Base-by-base conservation (phyloP, 805 yeast genomes). In the Ogataea henricii region DNA sequence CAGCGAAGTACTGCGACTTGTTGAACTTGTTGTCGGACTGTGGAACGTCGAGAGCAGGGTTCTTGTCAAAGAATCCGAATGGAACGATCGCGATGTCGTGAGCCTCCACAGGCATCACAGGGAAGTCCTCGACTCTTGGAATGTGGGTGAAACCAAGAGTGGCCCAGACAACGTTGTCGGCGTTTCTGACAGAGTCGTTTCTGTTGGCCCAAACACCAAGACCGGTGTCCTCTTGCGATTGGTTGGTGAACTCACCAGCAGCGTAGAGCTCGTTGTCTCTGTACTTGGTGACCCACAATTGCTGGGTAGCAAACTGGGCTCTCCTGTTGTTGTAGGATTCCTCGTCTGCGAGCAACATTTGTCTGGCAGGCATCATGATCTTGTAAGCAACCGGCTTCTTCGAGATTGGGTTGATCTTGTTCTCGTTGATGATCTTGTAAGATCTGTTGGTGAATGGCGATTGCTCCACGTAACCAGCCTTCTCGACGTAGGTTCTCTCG, bases 201-300 rank as follows among this genome's bases (percentile, higher is more conserved):
- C 86, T 85, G 60, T 83, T 76, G 32, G 87, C 87, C 85, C 90
- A 87, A 36, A 66, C 73, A 30, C 81, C 83, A 45, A 87, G 64
- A 63, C 94, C 95, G 21, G 86, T 78, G 65, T 86, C 94, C 3
- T 39, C 60, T 48, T 77, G 76, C 13, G 91, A 85, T 70, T 87
- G 95, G 68, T 87, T 87, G 52, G 95, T 87, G 74, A 87, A 86
- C 64, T 85, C 91, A 66, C 95, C 95, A 49, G 90, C 91, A 43
- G 91, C 89, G 55, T 74, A 87, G 58, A 85, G 67, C 68, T 85
- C 81, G 62, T 83, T 76, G 63, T 87, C 94, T 52, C 72, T 71
- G 70, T 85, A 83, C 66, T 85, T 86, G 55, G 92, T 84, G 55
- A 85, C 90, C 91, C 92, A 87, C 55, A 87, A 67, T 65, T 85